A percentile compares a stretch with the other conserved stretches of the same genome.
phyloP scores from a whole-genome alignment of 306 rosid genomes.

The Castanea mollissima region DNA sequence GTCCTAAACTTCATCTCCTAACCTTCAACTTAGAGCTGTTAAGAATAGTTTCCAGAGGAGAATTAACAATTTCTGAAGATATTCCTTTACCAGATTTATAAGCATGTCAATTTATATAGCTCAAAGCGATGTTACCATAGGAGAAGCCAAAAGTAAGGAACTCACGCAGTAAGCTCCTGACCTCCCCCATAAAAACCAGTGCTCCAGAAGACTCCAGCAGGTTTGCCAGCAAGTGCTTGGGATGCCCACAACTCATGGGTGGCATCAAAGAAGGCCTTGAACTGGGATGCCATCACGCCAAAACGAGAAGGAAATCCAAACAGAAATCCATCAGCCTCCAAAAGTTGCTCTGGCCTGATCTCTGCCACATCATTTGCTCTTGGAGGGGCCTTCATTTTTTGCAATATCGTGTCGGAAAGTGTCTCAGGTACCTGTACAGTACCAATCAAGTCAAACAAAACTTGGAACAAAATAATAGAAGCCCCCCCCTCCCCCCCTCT shows the following conservation, averaged over 20 bases:
- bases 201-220: slow-evolving; percentile 98
- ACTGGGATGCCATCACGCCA: slow-evolving; percentile 90
- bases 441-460: slow-evolving; percentile 28
- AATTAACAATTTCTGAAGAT: neutral
- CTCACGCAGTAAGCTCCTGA: slow-evolving; percentile 93
- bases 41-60: neutral
- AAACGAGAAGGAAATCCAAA: slow-evolving; percentile 97
- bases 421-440: slow-evolving; percentile 81
- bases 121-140: neutral
- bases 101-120: neutral
- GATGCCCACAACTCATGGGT: slow-evolving; percentile 64
- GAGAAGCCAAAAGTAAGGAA: slow-evolving; percentile 1
- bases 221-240: slow-evolving; percentile 93
- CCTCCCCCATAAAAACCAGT: slow-evolving; percentile 97
- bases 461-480: slow-evolving; percentile 7
- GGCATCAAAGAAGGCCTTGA: slow-evolving; percentile 83
- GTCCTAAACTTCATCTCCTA: neutral
- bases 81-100: neutral
- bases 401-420: slow-evolving; percentile 55
- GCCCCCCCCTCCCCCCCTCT: too few species aligned
- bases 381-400: slow-evolving; percentile 76
- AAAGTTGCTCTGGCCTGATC: slow-evolving; percentile 80
- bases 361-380: slow-evolving; percentile 71
- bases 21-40: neutral
- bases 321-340: slow-evolving; percentile 81